Conservation (phyloP, 768 basidiomycete genomes). For the Multifurca ochricompacta region DNA sequence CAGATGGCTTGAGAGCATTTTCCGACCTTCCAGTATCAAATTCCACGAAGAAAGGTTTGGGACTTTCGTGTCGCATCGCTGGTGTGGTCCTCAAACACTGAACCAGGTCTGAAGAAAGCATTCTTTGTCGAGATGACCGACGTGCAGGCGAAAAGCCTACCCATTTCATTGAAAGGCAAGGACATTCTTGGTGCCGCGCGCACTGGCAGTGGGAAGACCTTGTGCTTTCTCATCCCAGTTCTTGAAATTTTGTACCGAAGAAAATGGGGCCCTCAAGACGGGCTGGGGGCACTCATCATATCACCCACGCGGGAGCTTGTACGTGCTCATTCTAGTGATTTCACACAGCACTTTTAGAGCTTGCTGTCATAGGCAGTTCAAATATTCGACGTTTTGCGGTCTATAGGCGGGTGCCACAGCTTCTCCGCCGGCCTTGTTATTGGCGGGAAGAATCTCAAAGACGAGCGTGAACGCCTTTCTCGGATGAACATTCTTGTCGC, state of each 20-base stretch:
- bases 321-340: conserved; percentile 25
- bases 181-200: conserved; percentile 64
- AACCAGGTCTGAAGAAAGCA: conserved; percentile 72
- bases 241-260: conserved; percentile 56
- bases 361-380: conserved; percentile 68
- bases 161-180: conserved; percentile 50
- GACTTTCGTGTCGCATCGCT: not conserved
- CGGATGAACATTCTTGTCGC: conserved; percentile 99
- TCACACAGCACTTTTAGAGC: conserved; percentile 2
- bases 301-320: conserved; percentile 92
- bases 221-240: conserved; percentile 63
- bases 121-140: conserved; percentile 87
- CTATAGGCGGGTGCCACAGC: conserved; percentile 82
- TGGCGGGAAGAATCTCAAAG: conserved; percentile 91
- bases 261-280: conserved; percentile 68
- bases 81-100: not conserved
- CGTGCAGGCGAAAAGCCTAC: conserved; percentile 56
- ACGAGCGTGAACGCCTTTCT: conserved; percentile 79
- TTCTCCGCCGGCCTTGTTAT: conserved; percentile 96
- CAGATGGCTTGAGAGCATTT: conserved; percentile 14
- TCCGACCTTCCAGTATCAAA: conserved; percentile 18
- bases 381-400: conserved; percentile 94
- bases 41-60: conserved; percentile 20
- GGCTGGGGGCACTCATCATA: conserved; percentile 83
- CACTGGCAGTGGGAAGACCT: conserved; percentile 69